Evolutionary conservation across 306 rosid species (phyloP).

Genomic region (Gillenia trifoliata): DNA sequence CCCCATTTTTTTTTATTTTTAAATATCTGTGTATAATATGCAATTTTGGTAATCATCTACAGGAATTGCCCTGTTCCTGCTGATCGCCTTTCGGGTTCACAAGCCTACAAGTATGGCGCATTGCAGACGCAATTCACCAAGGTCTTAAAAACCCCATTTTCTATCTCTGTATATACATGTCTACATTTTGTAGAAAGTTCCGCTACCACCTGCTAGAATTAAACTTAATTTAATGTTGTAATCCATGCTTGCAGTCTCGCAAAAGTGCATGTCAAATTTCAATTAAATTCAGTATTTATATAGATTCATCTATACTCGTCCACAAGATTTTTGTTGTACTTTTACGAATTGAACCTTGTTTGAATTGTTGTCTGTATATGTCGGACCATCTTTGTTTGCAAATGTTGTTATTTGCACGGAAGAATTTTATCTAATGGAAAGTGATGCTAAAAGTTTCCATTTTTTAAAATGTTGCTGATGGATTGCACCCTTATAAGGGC

Average conservation of each 20-base stretch:
- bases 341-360: background rate
- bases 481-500: background rate
- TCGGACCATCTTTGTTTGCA: background rate
- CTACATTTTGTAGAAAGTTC: background rate
- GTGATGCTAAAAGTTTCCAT: background rate
- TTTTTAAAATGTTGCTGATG: background rate
- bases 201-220: background rate
- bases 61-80: slow-evolving; percentile 27
- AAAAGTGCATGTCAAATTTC: background rate
- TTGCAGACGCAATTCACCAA: slow-evolving; percentile 34
- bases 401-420: background rate
- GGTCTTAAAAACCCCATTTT: slow-evolving; percentile 8
- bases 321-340: background rate
- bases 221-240: background rate
- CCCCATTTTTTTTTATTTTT: background rate
- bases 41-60: background rate
- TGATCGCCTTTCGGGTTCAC: slow-evolving; percentile 19
- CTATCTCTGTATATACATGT: too few relatives aligned
- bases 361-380: background rate
- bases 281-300: background rate
- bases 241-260: background rate
- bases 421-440: background rate
- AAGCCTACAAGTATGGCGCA: slow-evolving; percentile 21
- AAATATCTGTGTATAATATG: background rate
- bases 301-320: background rate